These are phyloP conservation scores for Phaffia tasmanica DNA, from an alignment of 768 basidiomycete species.

Conservation along the genomic window DNA sequence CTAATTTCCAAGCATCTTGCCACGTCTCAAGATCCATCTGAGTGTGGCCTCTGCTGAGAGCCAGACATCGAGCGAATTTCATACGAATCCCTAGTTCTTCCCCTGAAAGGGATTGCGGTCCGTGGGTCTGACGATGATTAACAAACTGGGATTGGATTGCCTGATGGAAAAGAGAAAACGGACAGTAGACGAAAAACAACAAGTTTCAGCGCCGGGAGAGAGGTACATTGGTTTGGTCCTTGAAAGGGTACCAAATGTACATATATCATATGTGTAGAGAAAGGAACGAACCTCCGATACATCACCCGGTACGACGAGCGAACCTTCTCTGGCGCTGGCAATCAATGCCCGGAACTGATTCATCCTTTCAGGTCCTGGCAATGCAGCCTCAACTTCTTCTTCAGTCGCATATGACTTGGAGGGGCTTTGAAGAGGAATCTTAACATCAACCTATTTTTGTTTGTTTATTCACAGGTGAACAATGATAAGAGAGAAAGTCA, in stretches of 20 bases:
- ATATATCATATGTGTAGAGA: too few relatives aligned
- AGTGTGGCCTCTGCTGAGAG: constrained; percentile 27
- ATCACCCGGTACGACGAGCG: constrained; percentile 26
- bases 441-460: constrained; percentile 29
- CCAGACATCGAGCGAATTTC: constrained; percentile 30
- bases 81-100: constrained; percentile 34
- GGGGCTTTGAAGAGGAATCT: constrained; percentile 27
- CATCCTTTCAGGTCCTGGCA: constrained; percentile 21
- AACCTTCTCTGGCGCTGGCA: constrained; percentile 2
- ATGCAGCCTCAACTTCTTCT: not conserved
- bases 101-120: constrained; percentile 13
- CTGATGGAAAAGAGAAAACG: constrained; percentile 17
- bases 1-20: constrained; percentile 28
- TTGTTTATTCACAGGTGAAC: too few relatives aligned
- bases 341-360: constrained; percentile 29
- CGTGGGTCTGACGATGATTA: constrained; percentile 26
- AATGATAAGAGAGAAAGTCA: not conserved
- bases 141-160: constrained; percentile 33
- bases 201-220: too few relatives aligned
- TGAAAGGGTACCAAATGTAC: not conserved
- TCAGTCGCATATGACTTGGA: not conserved
- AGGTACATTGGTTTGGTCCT: too few relatives aligned
- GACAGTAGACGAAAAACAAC: too few relatives aligned
- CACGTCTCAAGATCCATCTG: constrained; percentile 28
- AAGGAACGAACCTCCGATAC: constrained; percentile 29